Base-by-base conservation (phyloP, 2,329 filamentous ascomycete species). In the Tolypocladium tundrense region DNA sequence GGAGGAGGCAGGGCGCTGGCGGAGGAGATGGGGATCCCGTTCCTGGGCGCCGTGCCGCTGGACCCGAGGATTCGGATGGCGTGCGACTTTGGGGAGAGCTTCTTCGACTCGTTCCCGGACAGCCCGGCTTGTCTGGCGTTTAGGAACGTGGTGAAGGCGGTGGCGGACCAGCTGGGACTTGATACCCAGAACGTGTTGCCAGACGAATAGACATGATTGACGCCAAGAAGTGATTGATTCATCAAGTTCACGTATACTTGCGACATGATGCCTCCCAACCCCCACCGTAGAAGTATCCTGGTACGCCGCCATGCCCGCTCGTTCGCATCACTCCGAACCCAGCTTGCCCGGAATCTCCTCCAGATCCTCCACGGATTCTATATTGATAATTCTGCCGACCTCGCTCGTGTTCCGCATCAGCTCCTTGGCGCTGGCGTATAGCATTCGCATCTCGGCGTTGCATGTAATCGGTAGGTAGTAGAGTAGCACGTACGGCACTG, bases 71-170 rank as follows among this genome's bases (percentile, higher is more conserved):
- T 99, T 64, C 90, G 94, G 10, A 95, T 97, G 89, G 88, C 92
- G 3, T 97, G 93, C 68, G 94, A 99, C 72, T 97, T 90, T 72
- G 94, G 95, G 6, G 94, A 99, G 82, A 97, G 91, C 73, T 99
- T 95, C 73, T 89, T 97, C 68, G 92, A 97, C 68, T 87, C 86
- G 31, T 99, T 91, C 72, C 91, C 93, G 0, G 92, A 97, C 65
- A 96, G 91, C 64, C 93, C 94, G 40, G 92, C 94, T 1, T 96
- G 91, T 67, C 77, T 81, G 64, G 92, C 93, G 3, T 83, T 99
- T 60, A 87, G 85, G 73, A 78, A 79, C 41, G 92, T 99, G 11
- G 92, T 99, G 41, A 84, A 82, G 66, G 82, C 83, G 53, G 79
- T 97, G 55, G 85, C 84, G 21, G 75, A 78, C 63, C 77, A 88